These are phyloP conservation scores for Kwoniella sp. DNA, from an alignment of 768 basidiomycete species.

Conservation along the genomic window DNA sequence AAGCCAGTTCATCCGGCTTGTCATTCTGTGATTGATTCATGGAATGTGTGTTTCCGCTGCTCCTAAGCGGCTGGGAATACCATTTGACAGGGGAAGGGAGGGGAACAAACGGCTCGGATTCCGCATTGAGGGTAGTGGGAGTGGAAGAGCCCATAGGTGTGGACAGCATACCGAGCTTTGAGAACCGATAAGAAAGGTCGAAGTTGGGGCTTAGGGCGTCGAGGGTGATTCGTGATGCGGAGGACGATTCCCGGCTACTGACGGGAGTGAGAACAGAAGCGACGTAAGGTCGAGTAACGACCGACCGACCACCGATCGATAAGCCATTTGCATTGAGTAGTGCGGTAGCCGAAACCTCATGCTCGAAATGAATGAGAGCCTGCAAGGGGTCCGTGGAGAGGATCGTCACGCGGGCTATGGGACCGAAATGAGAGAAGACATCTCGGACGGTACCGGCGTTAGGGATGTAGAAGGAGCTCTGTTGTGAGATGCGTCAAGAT, in stretches of 20 bases:
- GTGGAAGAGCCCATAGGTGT: background rate
- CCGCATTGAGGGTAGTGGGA: conserved; percentile 19
- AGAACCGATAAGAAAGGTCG: background rate
- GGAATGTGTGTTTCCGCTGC: background rate
- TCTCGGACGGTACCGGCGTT: conserved; percentile 30
- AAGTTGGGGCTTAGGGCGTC: conserved; percentile 15
- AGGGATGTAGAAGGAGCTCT: conserved; percentile 39
- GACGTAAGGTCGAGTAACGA: conserved; percentile 23
- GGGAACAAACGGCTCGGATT: conserved; percentile 28
- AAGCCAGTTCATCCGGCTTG: background rate
- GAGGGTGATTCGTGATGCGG: conserved; percentile 13
- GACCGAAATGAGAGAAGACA: conserved; percentile 41
- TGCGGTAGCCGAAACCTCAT: conserved; percentile 31
- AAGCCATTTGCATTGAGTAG: conserved; percentile 37
- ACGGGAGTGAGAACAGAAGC: conserved; percentile 8
- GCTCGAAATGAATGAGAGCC: conserved; percentile 41
- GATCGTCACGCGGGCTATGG: conserved; percentile 30
- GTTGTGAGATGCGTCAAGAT: conserved; percentile 8
- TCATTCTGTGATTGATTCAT: background rate
- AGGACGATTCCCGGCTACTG: background rate
- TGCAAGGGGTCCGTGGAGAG: conserved; percentile 20
- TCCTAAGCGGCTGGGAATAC: background rate
- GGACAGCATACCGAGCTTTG: conserved; percentile 1
- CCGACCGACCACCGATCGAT: conserved; percentile 28
- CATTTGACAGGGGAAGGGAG: background rate